Evolutionary conservation across 2,329 filamentous ascomycete genomes (phyloP), one percentile per base, ranked within the genome.

Genomic region (Penicillium olsonii): DNA sequence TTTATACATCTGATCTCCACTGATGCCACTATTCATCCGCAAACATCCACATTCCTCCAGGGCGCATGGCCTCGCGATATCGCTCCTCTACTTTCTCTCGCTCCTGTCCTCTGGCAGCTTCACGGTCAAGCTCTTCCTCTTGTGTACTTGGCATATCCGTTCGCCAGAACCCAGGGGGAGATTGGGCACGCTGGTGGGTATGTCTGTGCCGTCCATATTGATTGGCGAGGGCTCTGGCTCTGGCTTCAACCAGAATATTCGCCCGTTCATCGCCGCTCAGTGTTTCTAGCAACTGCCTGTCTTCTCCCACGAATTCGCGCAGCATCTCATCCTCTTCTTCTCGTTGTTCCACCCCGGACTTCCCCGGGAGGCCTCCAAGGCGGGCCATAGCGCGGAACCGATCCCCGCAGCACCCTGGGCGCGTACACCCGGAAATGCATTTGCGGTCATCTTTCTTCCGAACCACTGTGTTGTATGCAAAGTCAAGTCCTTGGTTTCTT

Each of bases 101-200:
- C 64, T 88, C 85, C 52, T 82, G 73, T 59, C 78, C 78, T n/a
- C 76, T 78, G 0, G 87, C 87, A 64, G 85, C 84, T 52, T 80
- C 78, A 49, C 81, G 81, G 61, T 92, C 84, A 44, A 78, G 74
- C 58, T 82, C 76, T 22, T 85, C 72, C 69, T 96, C 89, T 67
- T 97, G 94, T 1, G 94, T 96, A 20, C 76, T 84, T 1, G 92
- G 92, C 67, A 99, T 95, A 59, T 95, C 92, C 2, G 87, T 81
- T 45, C 89, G 80, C 94, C 94, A 99, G 67, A 90, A 97, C 0
- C 91, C 92, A 2, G 90, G 90, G 11, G 94, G 92, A 9, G 87
- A 90, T 37, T 75, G 78, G 54, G 82, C 79, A 42, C 90, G 81
- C 52, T 85, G 82, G 68, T 87, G 91, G 22, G 84, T 79, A 59